A percentile compares a stretch with the other conserved stretches of the same genome.
Conservation (phyloP, 192 early-diverging fungal species). For the Jimgerdemannia flammicorona region DNA sequence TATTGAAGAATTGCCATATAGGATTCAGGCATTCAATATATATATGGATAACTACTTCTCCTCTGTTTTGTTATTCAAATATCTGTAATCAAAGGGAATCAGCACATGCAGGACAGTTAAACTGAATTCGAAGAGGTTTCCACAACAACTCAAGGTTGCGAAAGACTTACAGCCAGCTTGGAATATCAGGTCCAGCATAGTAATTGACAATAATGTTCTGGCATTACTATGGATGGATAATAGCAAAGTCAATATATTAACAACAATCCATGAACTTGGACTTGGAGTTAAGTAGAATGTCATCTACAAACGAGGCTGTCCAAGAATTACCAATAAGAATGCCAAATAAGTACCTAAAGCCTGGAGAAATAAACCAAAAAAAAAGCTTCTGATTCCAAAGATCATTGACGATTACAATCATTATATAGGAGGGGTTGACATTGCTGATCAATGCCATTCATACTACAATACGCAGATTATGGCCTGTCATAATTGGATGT, state of each 20-base stretch:
- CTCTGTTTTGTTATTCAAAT: neutral
- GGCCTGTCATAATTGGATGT: slow-evolving; percentile 18
- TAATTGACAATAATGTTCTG: neutral
- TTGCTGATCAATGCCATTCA: slow-evolving; percentile 20
- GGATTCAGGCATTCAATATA: too few species aligned
- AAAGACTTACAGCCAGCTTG: slow-evolving; percentile 6
- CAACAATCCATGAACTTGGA: slow-evolving; percentile 27
- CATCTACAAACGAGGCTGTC: neutral
- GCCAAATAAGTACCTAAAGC: neutral
- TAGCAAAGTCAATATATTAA: slow-evolving; percentile 27
- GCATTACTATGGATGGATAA: slow-evolving; percentile 30
- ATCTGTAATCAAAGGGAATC: neutral
- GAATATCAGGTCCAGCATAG: neutral
- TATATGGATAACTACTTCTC: too few species aligned
- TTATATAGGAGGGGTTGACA: slow-evolving; percentile 24
- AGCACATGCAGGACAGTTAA: slow-evolving; percentile 4
- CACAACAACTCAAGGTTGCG: slow-evolving; percentile 17
- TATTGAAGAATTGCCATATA: too few species aligned
- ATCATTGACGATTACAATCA: slow-evolving; percentile 20
- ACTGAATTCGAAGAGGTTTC: too few species aligned
- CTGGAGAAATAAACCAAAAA: neutral
- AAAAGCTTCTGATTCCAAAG: neutral
- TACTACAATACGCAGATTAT: slow-evolving; percentile 21
- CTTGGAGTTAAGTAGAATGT: slow-evolving; percentile 13
- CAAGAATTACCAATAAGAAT: neutral